Conservation (phyloP, 768 basidiomycete species). For the Polyporus arcularius region DNA sequence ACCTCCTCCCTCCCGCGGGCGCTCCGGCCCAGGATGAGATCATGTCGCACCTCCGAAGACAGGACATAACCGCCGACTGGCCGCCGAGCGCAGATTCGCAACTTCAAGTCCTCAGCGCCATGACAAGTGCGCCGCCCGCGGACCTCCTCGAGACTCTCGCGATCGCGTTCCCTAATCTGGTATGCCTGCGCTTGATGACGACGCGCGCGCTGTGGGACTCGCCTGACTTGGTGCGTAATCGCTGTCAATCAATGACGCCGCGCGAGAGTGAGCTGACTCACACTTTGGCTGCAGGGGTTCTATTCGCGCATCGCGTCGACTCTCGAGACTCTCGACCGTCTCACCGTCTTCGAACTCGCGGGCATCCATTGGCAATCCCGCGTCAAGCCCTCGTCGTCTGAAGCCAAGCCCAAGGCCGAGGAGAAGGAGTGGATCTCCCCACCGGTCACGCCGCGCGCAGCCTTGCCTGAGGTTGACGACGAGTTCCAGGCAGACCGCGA, state of each 20-base stretch:
- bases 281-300: conserved; percentile 47
- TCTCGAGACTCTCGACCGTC: conserved; percentile 59
- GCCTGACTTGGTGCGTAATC: conserved; percentile 34
- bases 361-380: conserved; percentile 75
- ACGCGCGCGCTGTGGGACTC: conserved; percentile 33
- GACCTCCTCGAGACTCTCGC: conserved; percentile 59
- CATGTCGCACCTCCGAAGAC: conserved; percentile 5
- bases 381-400: conserved; percentile 28
- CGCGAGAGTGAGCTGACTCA: conserved; percentile 3
- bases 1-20: conserved; percentile 46
- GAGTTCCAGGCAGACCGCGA: conserved; percentile 21
- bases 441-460: conserved; percentile 28
- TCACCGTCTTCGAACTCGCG: conserved; percentile 70
- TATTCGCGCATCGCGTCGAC: conserved; percentile 60
- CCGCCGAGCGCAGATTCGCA: conserved; percentile 20
- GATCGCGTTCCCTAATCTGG: conserved; percentile 57
- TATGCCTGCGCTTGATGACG: conserved; percentile 66
- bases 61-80: background rate
- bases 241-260: background rate
- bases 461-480: conserved; percentile 19
- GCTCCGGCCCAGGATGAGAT: conserved; percentile 21
- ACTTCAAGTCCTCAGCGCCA: conserved; percentile 58
- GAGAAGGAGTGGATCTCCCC: conserved; percentile 33
- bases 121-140: conserved; percentile 58
- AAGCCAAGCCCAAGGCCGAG: background rate